phyloP scores from a whole-genome alignment of 2,329 filamentous ascomycete species.

The Coniochaeta pulveracea region DNA sequence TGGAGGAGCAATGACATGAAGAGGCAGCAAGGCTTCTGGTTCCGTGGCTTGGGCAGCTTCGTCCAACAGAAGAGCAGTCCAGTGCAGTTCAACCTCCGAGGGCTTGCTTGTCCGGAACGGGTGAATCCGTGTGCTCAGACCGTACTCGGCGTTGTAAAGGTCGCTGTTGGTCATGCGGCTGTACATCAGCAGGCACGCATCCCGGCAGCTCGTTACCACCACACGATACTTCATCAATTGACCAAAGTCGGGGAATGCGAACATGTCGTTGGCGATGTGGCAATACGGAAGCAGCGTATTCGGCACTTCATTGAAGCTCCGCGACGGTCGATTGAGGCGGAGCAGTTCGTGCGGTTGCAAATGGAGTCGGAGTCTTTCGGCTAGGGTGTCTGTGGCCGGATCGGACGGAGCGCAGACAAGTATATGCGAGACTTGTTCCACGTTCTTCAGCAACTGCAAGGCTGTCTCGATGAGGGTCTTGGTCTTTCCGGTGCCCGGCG shows the following conservation, averaged over 20 bases:
- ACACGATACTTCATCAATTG: slow-evolving; percentile 11
- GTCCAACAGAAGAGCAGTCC: slow-evolving; percentile 13
- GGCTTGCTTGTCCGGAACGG: slow-evolving; percentile 4
- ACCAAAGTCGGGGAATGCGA: slow-evolving; percentile 9
- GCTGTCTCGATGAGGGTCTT: slow-evolving; percentile 15
- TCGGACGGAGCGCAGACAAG: slow-evolving; percentile 15
- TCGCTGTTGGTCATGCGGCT: slow-evolving; percentile 13
- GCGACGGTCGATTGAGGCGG: slow-evolving; percentile 11
- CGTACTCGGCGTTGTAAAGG: slow-evolving; percentile 9
- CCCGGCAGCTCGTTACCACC: slow-evolving; percentile 13
- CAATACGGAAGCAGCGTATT: slow-evolving; percentile 12
- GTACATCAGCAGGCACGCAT: slow-evolving; percentile 11
- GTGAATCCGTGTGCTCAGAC: slow-evolving; percentile 7
- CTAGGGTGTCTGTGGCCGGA: slow-evolving; percentile 12
- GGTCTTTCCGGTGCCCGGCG: slow-evolving; percentile 15
- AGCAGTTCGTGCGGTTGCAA: slow-evolving; percentile 10
- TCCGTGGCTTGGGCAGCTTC: slow-evolving; percentile 15
- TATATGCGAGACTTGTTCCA: slow-evolving; percentile 9
- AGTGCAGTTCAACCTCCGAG: slow-evolving; percentile 9
- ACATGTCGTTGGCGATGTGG: slow-evolving; percentile 7
- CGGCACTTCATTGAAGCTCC: slow-evolving; percentile 11
- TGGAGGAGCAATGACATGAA: slow-evolving; percentile 12
- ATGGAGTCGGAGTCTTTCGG: slow-evolving; percentile 8
- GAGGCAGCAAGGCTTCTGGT: slow-evolving; percentile 11
- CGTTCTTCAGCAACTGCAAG: slow-evolving; percentile 11